Conservation (phyloP, 805 yeast species). For the Cyberlindnera maritima region DNA sequence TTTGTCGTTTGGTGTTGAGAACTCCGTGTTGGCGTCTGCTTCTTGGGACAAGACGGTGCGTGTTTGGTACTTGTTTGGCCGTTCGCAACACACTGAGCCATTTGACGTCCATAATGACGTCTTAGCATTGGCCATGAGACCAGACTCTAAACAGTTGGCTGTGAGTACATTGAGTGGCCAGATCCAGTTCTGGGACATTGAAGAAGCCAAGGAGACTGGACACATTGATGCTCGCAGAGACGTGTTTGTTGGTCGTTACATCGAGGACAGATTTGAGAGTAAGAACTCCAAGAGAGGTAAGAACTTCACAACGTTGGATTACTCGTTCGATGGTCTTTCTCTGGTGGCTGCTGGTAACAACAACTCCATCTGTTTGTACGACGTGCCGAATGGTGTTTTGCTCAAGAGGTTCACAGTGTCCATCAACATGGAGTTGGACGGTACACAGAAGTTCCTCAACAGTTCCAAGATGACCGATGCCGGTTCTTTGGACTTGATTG, state of each 20-base stretch:
- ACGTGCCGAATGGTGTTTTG: conserved; percentile 82
- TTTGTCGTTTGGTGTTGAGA: conserved; percentile 79
- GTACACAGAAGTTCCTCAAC: conserved; percentile 77
- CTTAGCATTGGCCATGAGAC: conserved; percentile 76
- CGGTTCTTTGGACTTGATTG: conserved; percentile 79
- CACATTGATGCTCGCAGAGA: conserved; percentile 84
- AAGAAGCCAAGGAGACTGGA: conserved; percentile 74
- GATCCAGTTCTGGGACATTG: conserved; percentile 78
- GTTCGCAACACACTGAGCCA: conserved; percentile 88
- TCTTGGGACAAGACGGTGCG: conserved; percentile 96
- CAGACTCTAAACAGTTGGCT: conserved; percentile 90
- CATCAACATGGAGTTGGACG: conserved; percentile 85
- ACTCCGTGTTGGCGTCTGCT: conserved; percentile 77
- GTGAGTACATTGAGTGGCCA: conserved; percentile 89
- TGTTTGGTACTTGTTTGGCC: conserved; percentile 87
- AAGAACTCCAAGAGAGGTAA: conserved; percentile 81
- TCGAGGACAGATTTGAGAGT: conserved; percentile 78
- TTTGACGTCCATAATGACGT: conserved; percentile 84
- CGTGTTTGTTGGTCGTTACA: conserved; percentile 79
- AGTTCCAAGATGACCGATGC: conserved; percentile 84
- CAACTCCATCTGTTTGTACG: conserved; percentile 88
- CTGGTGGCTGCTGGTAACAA: conserved; percentile 93
- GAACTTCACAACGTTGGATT: conserved; percentile 75
- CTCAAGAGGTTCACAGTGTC: conserved; percentile 82
- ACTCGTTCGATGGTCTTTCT: conserved; percentile 86